Percentiles rank a stretch among this genome's conserved stretches.
Conservation (phyloP, 352 stramenopile genomes). For the Globisporangium orthogonon region DNA sequence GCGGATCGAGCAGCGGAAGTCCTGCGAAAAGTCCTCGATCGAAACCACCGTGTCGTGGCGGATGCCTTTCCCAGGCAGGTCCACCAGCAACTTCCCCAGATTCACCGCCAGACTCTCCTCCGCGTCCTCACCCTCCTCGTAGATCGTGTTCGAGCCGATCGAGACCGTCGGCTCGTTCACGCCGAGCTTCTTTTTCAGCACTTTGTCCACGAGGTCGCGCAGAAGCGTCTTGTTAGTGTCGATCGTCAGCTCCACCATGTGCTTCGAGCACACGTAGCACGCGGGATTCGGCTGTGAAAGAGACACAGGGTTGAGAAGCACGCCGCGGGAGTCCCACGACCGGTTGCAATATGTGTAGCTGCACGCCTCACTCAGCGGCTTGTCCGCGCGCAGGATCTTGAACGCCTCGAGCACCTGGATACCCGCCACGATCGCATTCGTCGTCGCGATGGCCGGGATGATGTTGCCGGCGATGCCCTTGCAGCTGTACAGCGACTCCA, state of each 20-base stretch:
- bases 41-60: slow-evolving; percentile 89
- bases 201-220: slow-evolving; percentile 66
- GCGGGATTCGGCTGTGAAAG: slow-evolving; percentile 90
- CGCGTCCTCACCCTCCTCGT: slow-evolving; percentile 94
- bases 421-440: slow-evolving; percentile 99
- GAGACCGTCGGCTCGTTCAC: slow-evolving; percentile 88
- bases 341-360: slow-evolving; percentile 94
- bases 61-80: slow-evolving; percentile 91
- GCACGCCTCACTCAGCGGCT: slow-evolving; percentile 70
- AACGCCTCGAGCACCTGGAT: slow-evolving; percentile 87
- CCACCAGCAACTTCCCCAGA: slow-evolving; percentile 79
- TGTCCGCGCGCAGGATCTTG: slow-evolving; percentile 61
- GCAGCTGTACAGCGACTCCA: slow-evolving; percentile 86
- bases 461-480: slow-evolving; percentile 99
- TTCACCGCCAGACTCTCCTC: slow-evolving; percentile 81
- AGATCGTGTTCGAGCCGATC: slow-evolving; percentile 85
- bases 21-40: slow-evolving; percentile 95
- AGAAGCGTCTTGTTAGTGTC: slow-evolving; percentile 86
- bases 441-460: slow-evolving; percentile 99
- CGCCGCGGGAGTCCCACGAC: slow-evolving; percentile 85
- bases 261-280: slow-evolving; percentile 96
- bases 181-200: slow-evolving; percentile 85
- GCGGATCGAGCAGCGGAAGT: slow-evolving; percentile 85
- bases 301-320: slow-evolving; percentile 88
- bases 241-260: slow-evolving; percentile 86